Evolutionary conservation across 2,329 filamentous ascomycete species (phyloP).

Genomic region (Trichophyton simii): DNA sequence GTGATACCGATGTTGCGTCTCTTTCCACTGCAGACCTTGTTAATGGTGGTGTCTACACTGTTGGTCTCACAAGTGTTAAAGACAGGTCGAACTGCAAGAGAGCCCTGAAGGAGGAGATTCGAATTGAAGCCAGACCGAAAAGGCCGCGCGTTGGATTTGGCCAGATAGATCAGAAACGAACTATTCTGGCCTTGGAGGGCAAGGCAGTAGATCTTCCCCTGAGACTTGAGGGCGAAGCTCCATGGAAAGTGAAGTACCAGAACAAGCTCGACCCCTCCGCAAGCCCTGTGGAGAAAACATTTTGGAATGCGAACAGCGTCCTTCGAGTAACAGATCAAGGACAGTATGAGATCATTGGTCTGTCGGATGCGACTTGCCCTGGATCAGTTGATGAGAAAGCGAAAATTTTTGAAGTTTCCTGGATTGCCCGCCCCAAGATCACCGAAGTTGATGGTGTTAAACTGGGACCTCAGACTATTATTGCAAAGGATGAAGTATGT

Average conservation of each 20-base stretch:
- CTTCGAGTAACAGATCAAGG: slow-evolving; percentile 56
- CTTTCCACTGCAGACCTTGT: slow-evolving; percentile 64
- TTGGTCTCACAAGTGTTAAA: slow-evolving; percentile 74
- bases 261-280: slow-evolving; percentile 46
- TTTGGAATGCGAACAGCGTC: slow-evolving; percentile 52
- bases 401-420: slow-evolving; percentile 65
- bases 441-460: slow-evolving; percentile 40
- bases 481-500: slow-evolving; percentile 70
- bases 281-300: slow-evolving; percentile 37
- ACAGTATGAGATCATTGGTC: slow-evolving; percentile 64
- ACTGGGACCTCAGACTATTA: slow-evolving; percentile 44
- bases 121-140: slow-evolving; percentile 77
- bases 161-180: slow-evolving; percentile 65
- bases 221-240: slow-evolving; percentile 69
- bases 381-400: slow-evolving; percentile 65
- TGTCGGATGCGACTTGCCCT: slow-evolving; percentile 68
- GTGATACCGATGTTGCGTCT: slow-evolving; percentile 50
- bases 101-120: slow-evolving; percentile 69
- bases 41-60: slow-evolving; percentile 78
- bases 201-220: slow-evolving; percentile 63
- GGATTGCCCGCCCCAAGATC: slow-evolving; percentile 68
- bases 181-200: slow-evolving; percentile 63
- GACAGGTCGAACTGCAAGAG: slow-evolving; percentile 80
- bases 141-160: slow-evolving; percentile 79
- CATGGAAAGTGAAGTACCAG: slow-evolving; percentile 69